phyloP scores from a whole-genome alignment of 345 rosid genomes.

The Laguncularia racemosa region DNA sequence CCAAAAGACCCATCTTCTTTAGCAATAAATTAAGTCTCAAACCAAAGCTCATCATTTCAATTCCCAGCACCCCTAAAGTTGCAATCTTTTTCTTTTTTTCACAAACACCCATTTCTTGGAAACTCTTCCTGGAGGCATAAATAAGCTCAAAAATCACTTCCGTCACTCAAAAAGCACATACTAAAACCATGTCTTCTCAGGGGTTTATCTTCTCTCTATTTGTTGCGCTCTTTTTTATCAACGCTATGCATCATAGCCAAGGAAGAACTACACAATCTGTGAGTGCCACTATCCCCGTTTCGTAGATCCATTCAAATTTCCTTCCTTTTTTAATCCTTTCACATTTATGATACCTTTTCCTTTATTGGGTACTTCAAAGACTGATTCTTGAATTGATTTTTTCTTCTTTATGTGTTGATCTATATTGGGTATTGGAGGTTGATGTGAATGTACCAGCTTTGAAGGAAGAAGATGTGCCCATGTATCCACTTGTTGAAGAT shows the following conservation, averaged over 20 bases:
- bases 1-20: too few species aligned
- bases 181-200: too few species aligned
- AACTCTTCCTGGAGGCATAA: too few species aligned
- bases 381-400: conserved; percentile 23
- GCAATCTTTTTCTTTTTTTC: conserved; percentile 20
- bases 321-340: too few species aligned
- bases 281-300: too few species aligned
- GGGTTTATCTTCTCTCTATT: too few species aligned
- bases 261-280: too few species aligned
- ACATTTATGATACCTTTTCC: background rate
- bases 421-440: conserved; percentile 7
- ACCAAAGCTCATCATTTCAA: conserved; percentile 3
- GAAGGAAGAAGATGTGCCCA: conserved; percentile 38
- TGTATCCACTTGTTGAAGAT: conserved; percentile 17
- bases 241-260: too few species aligned
- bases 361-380: background rate
- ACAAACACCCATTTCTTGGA: background rate
- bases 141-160: too few species aligned
- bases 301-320: too few species aligned
- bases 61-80: conserved; percentile 1
- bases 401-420: background rate
- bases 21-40: background rate
- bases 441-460: conserved; percentile 13
- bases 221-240: too few species aligned
- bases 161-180: too few species aligned